Evolutionary conservation across 1,139 yeast genomes (phyloP).

Genomic region (Candida neerlandica): DNA sequence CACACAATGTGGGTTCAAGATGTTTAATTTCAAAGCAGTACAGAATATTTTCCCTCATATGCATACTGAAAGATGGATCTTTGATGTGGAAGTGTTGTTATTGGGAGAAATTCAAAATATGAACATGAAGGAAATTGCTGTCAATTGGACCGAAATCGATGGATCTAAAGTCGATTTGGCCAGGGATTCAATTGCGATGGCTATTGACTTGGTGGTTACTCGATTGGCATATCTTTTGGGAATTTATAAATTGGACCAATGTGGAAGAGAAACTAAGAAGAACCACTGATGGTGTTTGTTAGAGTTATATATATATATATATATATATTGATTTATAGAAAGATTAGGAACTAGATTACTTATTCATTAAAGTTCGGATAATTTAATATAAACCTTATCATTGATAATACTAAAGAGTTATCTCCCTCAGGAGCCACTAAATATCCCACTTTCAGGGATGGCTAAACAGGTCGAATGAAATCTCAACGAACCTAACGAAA

Average conservation of each 20-base stretch:
- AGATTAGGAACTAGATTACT: not conserved
- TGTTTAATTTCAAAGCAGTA: slow-evolving; percentile 75
- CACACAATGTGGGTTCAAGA: slow-evolving; percentile 96
- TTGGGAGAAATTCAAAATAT: slow-evolving; percentile 74
- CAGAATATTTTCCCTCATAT: slow-evolving; percentile 75
- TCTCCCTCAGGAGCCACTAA: no score
- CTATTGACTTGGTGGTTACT: slow-evolving; percentile 90
- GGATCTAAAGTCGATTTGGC: slow-evolving; percentile 95
- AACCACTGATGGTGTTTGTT: slow-evolving; percentile 10
- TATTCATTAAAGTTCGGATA: not conserved
- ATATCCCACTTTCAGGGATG: no score
- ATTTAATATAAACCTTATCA: not conserved
- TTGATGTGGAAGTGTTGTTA: slow-evolving; percentile 89
- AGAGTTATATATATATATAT: not conserved
- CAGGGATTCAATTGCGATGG: slow-evolving; percentile 89
- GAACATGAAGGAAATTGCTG: slow-evolving; percentile 73
- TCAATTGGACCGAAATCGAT: slow-evolving; percentile 95
- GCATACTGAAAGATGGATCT: slow-evolving; percentile 98
- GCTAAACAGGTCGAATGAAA: no score
- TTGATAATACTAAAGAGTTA: not conserved
- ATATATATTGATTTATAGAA: not conserved
- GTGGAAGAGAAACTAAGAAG: slow-evolving; percentile 23
- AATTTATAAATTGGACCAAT: slow-evolving; percentile 56
- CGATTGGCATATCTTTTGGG: slow-evolving; percentile 87
- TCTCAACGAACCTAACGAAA: no score